phyloP scores from a whole-genome alignment of 179 eudicot species.

The Nepenthes alata region DNA sequence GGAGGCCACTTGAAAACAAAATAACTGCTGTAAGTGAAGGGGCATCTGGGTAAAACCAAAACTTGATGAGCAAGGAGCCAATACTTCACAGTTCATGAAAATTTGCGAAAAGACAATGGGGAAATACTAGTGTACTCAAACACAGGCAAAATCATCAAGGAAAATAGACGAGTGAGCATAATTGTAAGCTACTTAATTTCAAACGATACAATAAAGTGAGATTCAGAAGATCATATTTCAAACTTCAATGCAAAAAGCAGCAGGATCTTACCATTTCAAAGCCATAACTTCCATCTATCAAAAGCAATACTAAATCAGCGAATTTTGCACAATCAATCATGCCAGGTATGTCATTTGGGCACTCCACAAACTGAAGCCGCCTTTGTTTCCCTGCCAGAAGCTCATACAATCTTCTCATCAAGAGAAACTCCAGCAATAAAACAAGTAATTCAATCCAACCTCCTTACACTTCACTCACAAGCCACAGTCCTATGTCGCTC shows the following conservation, averaged over 20 bases:
- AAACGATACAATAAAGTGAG: too few species aligned
- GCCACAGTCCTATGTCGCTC: background rate
- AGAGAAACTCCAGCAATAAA: background rate
- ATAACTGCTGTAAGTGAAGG: too few species aligned
- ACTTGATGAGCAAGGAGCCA: too few species aligned
- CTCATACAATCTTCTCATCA: background rate
- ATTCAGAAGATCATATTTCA: too few species aligned
- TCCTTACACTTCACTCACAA: background rate
- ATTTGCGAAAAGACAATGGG: too few species aligned
- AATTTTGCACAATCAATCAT: slow-evolving; percentile 92
- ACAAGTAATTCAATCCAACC: background rate
- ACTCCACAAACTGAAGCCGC: slow-evolving; percentile 79
- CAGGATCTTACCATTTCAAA: slow-evolving; percentile 75
- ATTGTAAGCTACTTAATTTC: too few species aligned
- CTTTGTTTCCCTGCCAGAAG: slow-evolving; percentile 61
- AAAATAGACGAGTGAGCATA: too few species aligned
- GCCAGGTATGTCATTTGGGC: slow-evolving; percentile 91
- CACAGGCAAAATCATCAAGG: too few species aligned
- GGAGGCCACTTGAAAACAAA: too few species aligned
- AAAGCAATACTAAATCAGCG: slow-evolving; percentile 86
- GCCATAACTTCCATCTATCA: slow-evolving; percentile 88
- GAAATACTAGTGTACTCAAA: too few species aligned
- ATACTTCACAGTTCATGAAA: too few species aligned
- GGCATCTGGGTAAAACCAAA: too few species aligned
- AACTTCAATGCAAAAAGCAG: background rate